These are phyloP conservation scores for Polyporus tsugae DNA, from an alignment of 1,284 basidiomycete genomes.

Conservation along the genomic window DNA sequence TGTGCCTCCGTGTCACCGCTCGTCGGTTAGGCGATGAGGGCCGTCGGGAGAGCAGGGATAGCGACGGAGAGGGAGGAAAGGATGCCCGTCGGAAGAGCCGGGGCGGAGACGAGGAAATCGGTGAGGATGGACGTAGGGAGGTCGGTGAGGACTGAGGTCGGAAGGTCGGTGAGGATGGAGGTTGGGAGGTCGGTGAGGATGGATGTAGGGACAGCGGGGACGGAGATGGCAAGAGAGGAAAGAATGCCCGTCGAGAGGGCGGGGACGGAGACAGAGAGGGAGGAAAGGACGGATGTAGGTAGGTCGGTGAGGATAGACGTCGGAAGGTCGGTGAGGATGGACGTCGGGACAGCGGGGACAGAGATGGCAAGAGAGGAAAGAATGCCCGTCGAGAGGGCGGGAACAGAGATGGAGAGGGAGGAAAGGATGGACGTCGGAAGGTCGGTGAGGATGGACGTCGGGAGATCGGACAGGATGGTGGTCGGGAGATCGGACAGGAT, in stretches of 20 bases:
- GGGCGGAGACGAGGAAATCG: background rate
- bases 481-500: slow-evolving; percentile 15
- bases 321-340: background rate
- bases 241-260: background rate
- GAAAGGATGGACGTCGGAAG: background rate
- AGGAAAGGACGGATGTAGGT: background rate
- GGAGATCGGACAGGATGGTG: background rate
- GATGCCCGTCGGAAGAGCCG: background rate
- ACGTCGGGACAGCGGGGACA: background rate
- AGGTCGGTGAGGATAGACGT: background rate
- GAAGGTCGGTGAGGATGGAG: background rate
- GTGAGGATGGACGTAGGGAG: background rate
- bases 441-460: background rate
- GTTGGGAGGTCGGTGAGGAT: background rate
- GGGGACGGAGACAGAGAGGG: background rate
- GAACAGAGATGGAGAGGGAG: background rate
- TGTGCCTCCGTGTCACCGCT: background rate
- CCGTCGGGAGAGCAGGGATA: background rate
- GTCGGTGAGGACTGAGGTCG: background rate
- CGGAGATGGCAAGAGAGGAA: too few species aligned
- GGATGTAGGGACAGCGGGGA: background rate
- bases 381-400: background rate
- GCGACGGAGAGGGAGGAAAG: background rate
- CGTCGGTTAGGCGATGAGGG: background rate
- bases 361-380: too few species aligned